Evolutionary conservation across 345 rosid species (phyloP).

Genomic region (Citrus cavaleriei): DNA sequence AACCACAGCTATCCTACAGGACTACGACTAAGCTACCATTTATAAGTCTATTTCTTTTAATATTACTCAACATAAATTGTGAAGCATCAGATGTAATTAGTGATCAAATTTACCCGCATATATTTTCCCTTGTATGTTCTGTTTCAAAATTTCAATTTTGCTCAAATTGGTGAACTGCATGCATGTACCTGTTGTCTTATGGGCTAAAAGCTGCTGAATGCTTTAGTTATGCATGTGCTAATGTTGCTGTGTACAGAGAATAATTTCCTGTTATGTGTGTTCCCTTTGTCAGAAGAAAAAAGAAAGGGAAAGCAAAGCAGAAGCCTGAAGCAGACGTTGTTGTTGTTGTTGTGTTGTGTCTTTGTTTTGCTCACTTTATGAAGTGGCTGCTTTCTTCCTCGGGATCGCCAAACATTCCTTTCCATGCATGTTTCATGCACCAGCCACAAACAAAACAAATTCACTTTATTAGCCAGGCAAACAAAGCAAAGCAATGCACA

Average conservation of each 20-base stretch:
- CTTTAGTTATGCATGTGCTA: not conserved
- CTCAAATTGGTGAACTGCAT: not conserved
- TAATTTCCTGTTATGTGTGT: not conserved
- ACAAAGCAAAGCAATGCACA: not conserved
- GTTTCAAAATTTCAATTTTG: not conserved
- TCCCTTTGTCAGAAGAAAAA: slow-evolving; percentile 7
- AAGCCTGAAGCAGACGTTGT: not conserved
- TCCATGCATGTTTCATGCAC: slow-evolving; percentile 20
- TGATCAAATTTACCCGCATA: not conserved
- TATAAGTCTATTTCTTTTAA: too few species aligned
- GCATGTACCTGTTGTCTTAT: not conserved
- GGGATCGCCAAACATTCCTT: slow-evolving; percentile 37
- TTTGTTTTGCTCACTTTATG: not conserved
- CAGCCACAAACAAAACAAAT: not conserved
- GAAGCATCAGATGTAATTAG: not conserved
- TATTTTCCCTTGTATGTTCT: not conserved
- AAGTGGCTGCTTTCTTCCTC: slow-evolving; percentile 25
- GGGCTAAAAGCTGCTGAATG: not conserved
- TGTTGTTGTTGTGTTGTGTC: not conserved
- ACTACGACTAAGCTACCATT: not conserved
- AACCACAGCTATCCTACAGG: not conserved
- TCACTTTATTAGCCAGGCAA: not conserved
- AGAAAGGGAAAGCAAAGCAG: not conserved
- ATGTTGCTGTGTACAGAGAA: not conserved
- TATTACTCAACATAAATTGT: not conserved